These are phyloP conservation scores for Scedosporium apiospermum DNA, from an alignment of 2,329 filamentous ascomycete genomes.

Conservation along the genomic window DNA sequence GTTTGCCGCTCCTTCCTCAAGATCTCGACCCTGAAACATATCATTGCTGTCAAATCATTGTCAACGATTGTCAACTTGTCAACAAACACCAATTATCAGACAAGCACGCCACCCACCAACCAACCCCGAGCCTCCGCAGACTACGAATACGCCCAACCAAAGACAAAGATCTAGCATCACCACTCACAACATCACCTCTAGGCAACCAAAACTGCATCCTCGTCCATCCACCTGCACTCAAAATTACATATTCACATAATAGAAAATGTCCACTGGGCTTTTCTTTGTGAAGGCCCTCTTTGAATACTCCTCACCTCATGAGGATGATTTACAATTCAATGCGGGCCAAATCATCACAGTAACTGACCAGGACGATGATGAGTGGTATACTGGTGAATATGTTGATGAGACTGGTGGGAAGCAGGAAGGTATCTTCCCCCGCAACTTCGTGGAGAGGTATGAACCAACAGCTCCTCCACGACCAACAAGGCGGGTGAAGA, in stretches of 20 bases:
- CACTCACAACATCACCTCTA: not conserved
- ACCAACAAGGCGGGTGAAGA: constrained; percentile 67
- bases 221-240: not conserved
- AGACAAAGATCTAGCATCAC: not conserved
- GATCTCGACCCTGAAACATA: not conserved
- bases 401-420: constrained; percentile 63
- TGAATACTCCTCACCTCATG: constrained; percentile 86
- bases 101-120: not conserved
- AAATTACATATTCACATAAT: not conserved
- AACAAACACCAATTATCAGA: not conserved
- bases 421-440: constrained; percentile 81
- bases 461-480: constrained; percentile 85
- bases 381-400: constrained; percentile 92
- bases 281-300: constrained; percentile 96
- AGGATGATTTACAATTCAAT: constrained; percentile 86
- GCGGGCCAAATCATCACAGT: constrained; percentile 88
- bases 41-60: no score
- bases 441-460: constrained; percentile 95
- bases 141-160: not conserved
- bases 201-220: not conserved
- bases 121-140: not conserved
- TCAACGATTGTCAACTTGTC: not conserved
- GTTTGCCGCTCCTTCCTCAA: not conserved
- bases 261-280: constrained; percentile 24
- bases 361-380: constrained; percentile 81